These are phyloP conservation scores for Solanum virginianum DNA, from an alignment of 257 asterid species.

Conservation along the genomic window DNA sequence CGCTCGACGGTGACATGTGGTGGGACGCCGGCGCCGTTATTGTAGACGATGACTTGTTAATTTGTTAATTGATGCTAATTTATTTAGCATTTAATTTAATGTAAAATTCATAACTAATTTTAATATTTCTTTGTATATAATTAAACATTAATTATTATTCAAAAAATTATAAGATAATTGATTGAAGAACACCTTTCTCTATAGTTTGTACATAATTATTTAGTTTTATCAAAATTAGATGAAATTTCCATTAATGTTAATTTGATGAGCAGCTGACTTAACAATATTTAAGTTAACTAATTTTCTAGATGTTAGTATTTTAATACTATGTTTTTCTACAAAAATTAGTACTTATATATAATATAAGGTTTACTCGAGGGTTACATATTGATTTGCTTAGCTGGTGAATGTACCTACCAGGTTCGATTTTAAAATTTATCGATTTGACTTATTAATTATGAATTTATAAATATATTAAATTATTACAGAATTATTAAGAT, in stretches of 20 bases:
- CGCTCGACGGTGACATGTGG: slow-evolving; percentile 46
- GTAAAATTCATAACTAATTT: neutral
- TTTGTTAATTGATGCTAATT: neutral
- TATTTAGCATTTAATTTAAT: neutral
- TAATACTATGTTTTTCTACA: neutral
- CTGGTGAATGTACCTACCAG: neutral
- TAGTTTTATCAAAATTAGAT: neutral
- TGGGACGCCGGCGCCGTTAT: slow-evolving; percentile 79
- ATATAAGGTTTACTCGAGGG: neutral
- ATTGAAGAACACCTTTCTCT: neutral
- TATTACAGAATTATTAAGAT: too few species aligned
- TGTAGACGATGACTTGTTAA: slow-evolving; percentile 20
- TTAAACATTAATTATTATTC: neutral
- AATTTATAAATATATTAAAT: too few species aligned
- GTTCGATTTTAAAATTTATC: too few species aligned
- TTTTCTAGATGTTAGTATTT: neutral
- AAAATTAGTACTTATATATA: neutral
- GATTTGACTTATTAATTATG: too few species aligned
- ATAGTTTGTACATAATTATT: neutral
- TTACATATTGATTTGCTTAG: neutral
- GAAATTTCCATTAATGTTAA: neutral
- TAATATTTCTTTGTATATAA: neutral
- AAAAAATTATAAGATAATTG: neutral
- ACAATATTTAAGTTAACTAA: neutral
- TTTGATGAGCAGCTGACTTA: neutral